A percentile compares a stretch with the other conserved stretches of the same genome.
These are phyloP conservation scores for Volvox reticuliferus DNA, from an alignment of 139 green algal species.

Conservation along the genomic window DNA sequence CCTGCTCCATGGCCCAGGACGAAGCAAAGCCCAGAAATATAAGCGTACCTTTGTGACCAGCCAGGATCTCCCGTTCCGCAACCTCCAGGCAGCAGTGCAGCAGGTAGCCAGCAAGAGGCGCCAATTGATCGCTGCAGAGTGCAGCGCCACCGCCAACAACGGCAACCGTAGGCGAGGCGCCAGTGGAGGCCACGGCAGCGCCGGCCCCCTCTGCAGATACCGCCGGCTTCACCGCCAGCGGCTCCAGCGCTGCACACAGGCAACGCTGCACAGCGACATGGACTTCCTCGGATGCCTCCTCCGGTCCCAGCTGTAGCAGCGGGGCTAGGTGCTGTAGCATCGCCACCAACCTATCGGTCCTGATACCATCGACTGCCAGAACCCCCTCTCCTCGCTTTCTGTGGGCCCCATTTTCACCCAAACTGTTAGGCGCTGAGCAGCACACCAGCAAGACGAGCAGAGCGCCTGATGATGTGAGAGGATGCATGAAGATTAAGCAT, in stretches of 20 bases:
- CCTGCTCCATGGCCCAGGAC: too few species aligned
- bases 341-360: conserved; percentile 37
- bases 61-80: conserved; percentile 64
- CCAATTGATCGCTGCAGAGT: conserved; percentile 15
- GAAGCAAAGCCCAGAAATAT: too few species aligned
- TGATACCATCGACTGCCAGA: background rate
- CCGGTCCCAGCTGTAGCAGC: conserved; percentile 55
- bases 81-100: conserved; percentile 58
- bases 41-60: conserved; percentile 35
- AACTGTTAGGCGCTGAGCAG: too few species aligned
- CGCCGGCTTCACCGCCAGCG: background rate
- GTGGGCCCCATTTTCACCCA: background rate
- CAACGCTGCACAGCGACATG: background rate
- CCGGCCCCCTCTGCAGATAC: background rate
- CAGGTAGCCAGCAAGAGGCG: conserved; percentile 65
- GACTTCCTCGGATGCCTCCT: conserved; percentile 62
- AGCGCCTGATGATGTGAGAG: background rate
- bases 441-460: background rate
- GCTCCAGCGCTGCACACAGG: conserved; percentile 13
- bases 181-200: background rate
- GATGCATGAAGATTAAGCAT: background rate
- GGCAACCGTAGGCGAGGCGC: background rate
- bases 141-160: background rate
- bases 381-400: background rate
- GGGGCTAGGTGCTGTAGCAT: conserved; percentile 67